Evolutionary conservation across 345 rosid species (phyloP).

Genomic region (Lenwebbia sp.): DNA sequence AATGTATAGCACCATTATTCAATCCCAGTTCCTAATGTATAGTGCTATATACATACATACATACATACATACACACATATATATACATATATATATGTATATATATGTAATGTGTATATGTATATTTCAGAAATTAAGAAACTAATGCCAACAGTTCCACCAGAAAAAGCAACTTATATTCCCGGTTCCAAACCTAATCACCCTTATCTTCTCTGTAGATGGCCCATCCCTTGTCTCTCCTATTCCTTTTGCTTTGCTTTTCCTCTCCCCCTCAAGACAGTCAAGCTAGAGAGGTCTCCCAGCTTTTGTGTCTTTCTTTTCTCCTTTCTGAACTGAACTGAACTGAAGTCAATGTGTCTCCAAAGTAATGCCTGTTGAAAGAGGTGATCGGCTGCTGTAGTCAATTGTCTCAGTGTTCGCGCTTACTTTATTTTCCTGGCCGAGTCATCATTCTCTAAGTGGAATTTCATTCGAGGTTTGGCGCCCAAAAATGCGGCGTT

Average conservation of each 20-base stretch:
- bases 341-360: neutral
- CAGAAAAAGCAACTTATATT: neutral
- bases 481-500: conserved; percentile 51
- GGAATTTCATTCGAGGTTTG: conserved; percentile 52
- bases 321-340: neutral
- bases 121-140: neutral
- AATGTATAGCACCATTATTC: neutral
- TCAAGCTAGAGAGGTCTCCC: neutral
- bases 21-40: neutral
- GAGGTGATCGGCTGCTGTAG: neutral
- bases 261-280: neutral
- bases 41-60: no score
- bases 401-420: neutral
- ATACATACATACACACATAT: no score
- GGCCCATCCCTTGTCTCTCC: neutral
- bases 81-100: no score
- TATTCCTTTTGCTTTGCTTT: neutral
- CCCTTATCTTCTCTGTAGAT: neutral
- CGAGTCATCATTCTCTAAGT: conserved; percentile 6
- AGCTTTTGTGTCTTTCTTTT: neutral
- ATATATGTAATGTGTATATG: neutral
- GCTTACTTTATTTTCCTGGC: neutral
- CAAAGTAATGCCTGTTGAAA: neutral
- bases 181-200: neutral
- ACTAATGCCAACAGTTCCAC: neutral